Evolutionary conservation across 129 eudicot genomes (phyloP).

Genomic region (Erigeron canadensis): DNA sequence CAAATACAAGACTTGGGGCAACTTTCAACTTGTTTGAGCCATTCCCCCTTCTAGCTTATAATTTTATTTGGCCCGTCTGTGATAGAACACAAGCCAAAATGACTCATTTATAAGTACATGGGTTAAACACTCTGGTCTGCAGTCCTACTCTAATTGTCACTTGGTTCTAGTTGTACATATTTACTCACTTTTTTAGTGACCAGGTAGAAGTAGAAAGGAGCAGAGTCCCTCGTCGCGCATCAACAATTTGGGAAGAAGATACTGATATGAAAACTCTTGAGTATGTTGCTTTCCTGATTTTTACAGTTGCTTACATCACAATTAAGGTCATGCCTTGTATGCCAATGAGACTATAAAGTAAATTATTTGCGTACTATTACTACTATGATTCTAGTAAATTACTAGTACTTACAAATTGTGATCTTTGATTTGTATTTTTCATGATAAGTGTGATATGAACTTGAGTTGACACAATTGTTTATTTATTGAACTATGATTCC

Average conservation of each 20-base stretch:
- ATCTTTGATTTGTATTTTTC: background rate
- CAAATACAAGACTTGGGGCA: background rate
- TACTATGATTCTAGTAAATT: background rate
- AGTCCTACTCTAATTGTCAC: background rate
- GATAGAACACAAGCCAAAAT: background rate
- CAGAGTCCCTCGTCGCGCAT: constrained; percentile 77
- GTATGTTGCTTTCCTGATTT: constrained; percentile 44
- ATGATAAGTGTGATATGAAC: no score
- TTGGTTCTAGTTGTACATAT: constrained; percentile 21
- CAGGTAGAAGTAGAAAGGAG: constrained; percentile 94
- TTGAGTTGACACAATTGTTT: no score
- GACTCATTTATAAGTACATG: background rate
- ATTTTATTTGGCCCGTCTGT: background rate
- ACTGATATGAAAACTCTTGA: constrained; percentile 92
- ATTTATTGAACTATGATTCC: no score
- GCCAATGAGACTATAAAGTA: background rate
- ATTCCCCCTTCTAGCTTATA: background rate
- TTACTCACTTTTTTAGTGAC: constrained; percentile 13
- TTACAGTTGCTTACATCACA: constrained; percentile 5
- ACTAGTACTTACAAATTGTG: background rate
- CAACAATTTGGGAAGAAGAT: constrained; percentile 94
- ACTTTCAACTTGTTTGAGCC: background rate
- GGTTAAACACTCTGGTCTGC: background rate
- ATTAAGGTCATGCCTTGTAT: background rate
- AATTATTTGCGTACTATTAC: background rate